phyloP scores from a whole-genome alignment of 1,139 yeast species.

The Pichia sp. region DNA sequence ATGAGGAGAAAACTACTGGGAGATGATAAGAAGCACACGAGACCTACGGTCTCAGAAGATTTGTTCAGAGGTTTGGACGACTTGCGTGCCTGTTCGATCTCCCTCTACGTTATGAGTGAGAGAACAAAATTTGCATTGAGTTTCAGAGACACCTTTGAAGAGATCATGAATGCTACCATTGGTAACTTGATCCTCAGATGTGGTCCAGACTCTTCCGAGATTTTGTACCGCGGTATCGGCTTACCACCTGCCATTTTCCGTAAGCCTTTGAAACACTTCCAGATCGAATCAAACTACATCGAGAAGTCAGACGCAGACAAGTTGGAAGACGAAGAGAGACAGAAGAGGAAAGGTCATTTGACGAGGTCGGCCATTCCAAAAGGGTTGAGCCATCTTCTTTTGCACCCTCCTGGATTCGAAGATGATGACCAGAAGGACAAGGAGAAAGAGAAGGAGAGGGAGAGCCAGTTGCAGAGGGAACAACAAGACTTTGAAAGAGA shows the following conservation, averaged over 20 bases:
- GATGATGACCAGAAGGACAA: slow-evolving; percentile 5
- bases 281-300: slow-evolving; percentile 31
- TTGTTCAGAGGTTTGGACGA: slow-evolving; percentile 52
- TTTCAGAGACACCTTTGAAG: slow-evolving; percentile 60
- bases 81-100: slow-evolving; percentile 54
- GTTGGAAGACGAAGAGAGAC: slow-evolving; percentile 43
- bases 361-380: slow-evolving; percentile 47
- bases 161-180: slow-evolving; percentile 53
- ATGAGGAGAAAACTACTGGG: slow-evolving; percentile 44
- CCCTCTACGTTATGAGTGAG: slow-evolving; percentile 59
- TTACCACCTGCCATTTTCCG: slow-evolving; percentile 55
- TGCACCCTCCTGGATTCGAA: slow-evolving; percentile 30
- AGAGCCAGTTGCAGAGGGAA: not conserved
- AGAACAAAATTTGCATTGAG: slow-evolving; percentile 53
- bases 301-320: slow-evolving; percentile 39
- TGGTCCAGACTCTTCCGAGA: slow-evolving; percentile 52
- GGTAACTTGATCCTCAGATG: slow-evolving; percentile 51
- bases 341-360: slow-evolving; percentile 43
- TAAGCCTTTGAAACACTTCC: slow-evolving; percentile 36
- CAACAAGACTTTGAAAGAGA: slow-evolving; percentile 4
- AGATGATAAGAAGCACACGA: slow-evolving; percentile 50
- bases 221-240: slow-evolving; percentile 38
- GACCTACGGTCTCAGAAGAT: slow-evolving; percentile 49
- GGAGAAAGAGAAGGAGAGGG: not conserved
- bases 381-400: slow-evolving; percentile 44